Conservation (phyloP, 2,329 filamentous ascomycete genomes). For the Helotiales sp. region DNA sequence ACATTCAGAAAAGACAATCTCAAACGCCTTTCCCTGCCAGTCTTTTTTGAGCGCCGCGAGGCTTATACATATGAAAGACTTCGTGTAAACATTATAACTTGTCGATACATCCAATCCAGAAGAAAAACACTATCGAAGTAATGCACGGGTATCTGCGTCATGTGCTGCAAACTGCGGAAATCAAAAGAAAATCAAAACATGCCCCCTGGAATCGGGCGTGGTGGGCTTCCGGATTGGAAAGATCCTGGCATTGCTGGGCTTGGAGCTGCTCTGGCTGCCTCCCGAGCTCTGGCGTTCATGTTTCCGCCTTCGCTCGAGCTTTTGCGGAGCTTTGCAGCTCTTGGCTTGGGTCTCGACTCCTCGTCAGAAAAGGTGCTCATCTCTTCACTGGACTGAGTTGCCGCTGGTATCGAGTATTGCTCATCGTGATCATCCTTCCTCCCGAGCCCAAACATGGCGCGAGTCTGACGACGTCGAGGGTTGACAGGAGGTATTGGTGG, state of each 20-base stretch:
- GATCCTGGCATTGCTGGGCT: slow-evolving; percentile 31
- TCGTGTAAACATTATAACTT: slow-evolving; percentile 32
- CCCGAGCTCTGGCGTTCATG: slow-evolving; percentile 31
- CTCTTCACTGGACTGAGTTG: slow-evolving; percentile 33
- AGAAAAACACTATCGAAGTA: slow-evolving; percentile 16
- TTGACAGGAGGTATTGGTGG: slow-evolving; percentile 37
- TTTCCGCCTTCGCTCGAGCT: slow-evolving; percentile 35
- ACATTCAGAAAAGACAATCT: not conserved
- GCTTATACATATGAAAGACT: slow-evolving; percentile 22
- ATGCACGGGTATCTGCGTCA: slow-evolving; percentile 24
- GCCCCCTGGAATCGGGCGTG: slow-evolving; percentile 27
- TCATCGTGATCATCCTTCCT: slow-evolving; percentile 28
- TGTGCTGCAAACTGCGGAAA: slow-evolving; percentile 2
- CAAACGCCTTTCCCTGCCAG: slow-evolving; percentile 24
- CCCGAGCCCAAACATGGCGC: slow-evolving; percentile 33
- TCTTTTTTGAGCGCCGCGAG: slow-evolving; percentile 25
- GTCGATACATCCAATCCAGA: slow-evolving; percentile 3
- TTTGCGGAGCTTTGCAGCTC: slow-evolving; percentile 30
- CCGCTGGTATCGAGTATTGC: slow-evolving; percentile 25
- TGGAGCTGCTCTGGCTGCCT: slow-evolving; percentile 25
- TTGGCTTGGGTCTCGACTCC: slow-evolving; percentile 26
- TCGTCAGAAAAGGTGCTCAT: slow-evolving; percentile 37
- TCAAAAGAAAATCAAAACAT: slow-evolving; percentile 30
- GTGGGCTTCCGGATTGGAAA: slow-evolving; percentile 20
- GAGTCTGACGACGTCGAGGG: slow-evolving; percentile 33